phyloP scores from a whole-genome alignment of 2,329 filamentous ascomycete genomes.

The Saccharata proteae region DNA sequence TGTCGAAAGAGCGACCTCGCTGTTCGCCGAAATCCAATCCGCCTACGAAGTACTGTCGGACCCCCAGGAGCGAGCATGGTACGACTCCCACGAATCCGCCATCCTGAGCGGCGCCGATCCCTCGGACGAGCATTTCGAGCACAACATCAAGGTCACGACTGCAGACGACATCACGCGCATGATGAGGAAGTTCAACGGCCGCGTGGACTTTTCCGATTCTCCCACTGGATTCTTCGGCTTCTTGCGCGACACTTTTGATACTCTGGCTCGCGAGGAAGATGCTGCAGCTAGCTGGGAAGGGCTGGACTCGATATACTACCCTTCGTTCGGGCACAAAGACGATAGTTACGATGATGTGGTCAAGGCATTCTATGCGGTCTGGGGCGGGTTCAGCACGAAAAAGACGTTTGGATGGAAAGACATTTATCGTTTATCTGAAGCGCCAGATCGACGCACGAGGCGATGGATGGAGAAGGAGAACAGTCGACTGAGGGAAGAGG shows the following conservation, averaged over 20 bases:
- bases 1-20: constrained; percentile 66
- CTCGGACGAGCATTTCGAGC: constrained; percentile 44
- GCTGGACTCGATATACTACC: constrained; percentile 53
- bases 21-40: constrained; percentile 83
- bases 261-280: constrained; percentile 68
- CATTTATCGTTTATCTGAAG: constrained; percentile 68
- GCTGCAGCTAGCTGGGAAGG: constrained; percentile 60
- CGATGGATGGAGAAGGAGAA: constrained; percentile 95
- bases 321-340: constrained; percentile 66
- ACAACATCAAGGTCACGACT: constrained; percentile 65
- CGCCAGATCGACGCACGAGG: constrained; percentile 71
- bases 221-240: constrained; percentile 76
- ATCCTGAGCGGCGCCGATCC: constrained; percentile 52
- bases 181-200: constrained; percentile 68
- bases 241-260: constrained; percentile 63
- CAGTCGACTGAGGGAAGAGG: constrained; percentile 68
- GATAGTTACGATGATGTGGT: constrained; percentile 68
- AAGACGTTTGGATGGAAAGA: constrained; percentile 91
- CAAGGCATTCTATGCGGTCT: constrained; percentile 67
- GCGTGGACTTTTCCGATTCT: constrained; percentile 68
- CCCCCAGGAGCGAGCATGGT: constrained; percentile 92
- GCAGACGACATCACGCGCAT: constrained; percentile 66
- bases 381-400: constrained; percentile 69
- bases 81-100: constrained; percentile 82
- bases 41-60: constrained; percentile 96